These are phyloP conservation scores for Kodamaea sp. DNA, from an alignment of 1,139 yeast genomes.

Conservation along the genomic window DNA sequence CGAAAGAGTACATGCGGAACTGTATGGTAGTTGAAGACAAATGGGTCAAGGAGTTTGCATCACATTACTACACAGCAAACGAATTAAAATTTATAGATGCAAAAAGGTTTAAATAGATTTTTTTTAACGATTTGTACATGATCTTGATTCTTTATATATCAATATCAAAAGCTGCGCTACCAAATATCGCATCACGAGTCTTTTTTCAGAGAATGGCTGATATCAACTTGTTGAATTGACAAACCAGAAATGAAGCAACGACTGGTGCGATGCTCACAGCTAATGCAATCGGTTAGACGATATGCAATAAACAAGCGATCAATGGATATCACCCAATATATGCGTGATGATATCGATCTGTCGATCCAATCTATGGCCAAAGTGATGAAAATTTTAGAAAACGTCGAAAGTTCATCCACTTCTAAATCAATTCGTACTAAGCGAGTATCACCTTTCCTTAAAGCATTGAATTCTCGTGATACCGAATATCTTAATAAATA, in stretches of 20 bases:
- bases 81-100: conserved; percentile 14
- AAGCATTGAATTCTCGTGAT: conserved; percentile 11
- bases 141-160: too few species aligned
- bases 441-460: conserved; percentile 10
- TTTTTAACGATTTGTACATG: too few species aligned
- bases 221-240: neutral
- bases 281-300: too few species aligned
- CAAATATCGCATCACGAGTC: too few species aligned
- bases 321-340: conserved; percentile 9
- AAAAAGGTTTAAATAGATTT: neutral
- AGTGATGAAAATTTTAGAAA: conserved; percentile 14
- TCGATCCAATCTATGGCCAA: conserved; percentile 15
- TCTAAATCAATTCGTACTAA: too few species aligned
- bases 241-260: neutral
- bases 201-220: too few species aligned
- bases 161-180: too few species aligned
- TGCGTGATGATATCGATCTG: conserved; percentile 7
- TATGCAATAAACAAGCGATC: conserved; percentile 1
- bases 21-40: conserved; percentile 69
- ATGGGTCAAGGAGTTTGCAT: conserved; percentile 64
- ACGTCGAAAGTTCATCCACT: conserved; percentile 12
- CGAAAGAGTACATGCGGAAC: conserved; percentile 86
- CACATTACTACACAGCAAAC: conserved; percentile 43
- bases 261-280: too few species aligned
- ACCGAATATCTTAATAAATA: conserved; percentile 13